Conservation (phyloP, 306 rosid genomes). For the Lagenaria siceraria region DNA sequence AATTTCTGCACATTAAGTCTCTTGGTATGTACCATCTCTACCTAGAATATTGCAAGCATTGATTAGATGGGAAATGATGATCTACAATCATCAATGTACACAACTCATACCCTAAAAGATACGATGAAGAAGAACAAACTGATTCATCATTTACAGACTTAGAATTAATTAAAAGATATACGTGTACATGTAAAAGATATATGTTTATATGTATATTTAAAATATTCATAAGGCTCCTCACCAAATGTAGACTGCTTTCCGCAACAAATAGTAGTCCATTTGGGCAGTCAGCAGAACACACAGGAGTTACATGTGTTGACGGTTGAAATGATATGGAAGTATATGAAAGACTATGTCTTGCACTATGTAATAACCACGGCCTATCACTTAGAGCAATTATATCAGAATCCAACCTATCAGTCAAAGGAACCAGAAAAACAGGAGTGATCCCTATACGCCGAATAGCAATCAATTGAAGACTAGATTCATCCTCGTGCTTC, state of each 20-base stretch:
- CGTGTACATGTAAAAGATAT: neutral
- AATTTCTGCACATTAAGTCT: conserved; percentile 92
- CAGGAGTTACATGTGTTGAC: conserved; percentile 86
- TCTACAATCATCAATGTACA: neutral
- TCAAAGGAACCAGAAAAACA: conserved; percentile 84
- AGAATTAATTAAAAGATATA: neutral
- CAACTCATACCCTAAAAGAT: neutral
- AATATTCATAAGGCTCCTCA: conserved; percentile 25
- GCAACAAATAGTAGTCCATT: conserved; percentile 87
- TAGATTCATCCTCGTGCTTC: conserved; percentile 19
- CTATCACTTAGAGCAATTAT: conserved; percentile 83
- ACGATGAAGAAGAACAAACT: neutral
- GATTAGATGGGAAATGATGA: conserved; percentile 1
- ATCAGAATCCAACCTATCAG: conserved; percentile 74
- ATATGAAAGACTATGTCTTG: conserved; percentile 84
- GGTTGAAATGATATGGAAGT: conserved; percentile 91
- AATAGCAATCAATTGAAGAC: conserved; percentile 74
- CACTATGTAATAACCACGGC: conserved; percentile 93
- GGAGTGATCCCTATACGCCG: conserved; percentile 95
- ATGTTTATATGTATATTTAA: neutral
- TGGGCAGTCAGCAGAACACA: conserved; percentile 75
- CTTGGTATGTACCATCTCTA: conserved; percentile 89
- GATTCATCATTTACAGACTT: neutral
- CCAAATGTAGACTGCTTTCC: conserved; percentile 82
- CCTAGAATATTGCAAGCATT: conserved; percentile 36